Evolutionary conservation across 1,139 yeast species (phyloP), one percentile per base, ranked within the genome.

Genomic region (Candida freyschussii): DNA sequence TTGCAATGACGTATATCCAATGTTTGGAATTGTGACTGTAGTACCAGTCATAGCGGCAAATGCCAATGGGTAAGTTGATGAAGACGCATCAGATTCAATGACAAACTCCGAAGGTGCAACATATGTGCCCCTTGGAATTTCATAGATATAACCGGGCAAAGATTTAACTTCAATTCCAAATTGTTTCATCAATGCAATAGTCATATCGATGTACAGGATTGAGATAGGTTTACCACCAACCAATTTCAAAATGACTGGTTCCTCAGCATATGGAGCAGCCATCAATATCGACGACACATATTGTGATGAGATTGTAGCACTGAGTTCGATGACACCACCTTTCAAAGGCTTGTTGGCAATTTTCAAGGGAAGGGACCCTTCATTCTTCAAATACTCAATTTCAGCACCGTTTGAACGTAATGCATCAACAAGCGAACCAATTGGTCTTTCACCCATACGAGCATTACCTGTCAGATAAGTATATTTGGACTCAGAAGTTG

Each of bases 151-250:
- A 20, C 72, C 78, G 56, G 85, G 91, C 18, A 81, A 71, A 19
- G 67, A 57, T 7, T 94, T 82, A n/a, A 93, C 98, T 11, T 64
- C 60, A 36, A 93, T 68, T 37, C 98, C 98, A 55, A 91, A 91
- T 12, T 81, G 67, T 34, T 72, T 75, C 99, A 91, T 91, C 95
- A 91, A 85, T 33, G 83, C 78, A 44, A 89, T 80, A 4, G 99
- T 93, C 98, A 91, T 91, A 55, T 89, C 96, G 48, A 91, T 87
- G 67, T 91, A 91, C 46, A 91, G 71, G 57, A 86, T 95, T 14
- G 97, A 89, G 45, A 91, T 86, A 48, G 98, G 98, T 58, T 89
- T 89, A 26, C 98, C 98, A 23, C 97, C 98, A 21, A 84, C 91
- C 37, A 91, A 69, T 7, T 93, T 65, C 53, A 91, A 72, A 7